Conservation (phyloP, 768 basidiomycete species). For the Phylloporus rhodoxanthus region DNA sequence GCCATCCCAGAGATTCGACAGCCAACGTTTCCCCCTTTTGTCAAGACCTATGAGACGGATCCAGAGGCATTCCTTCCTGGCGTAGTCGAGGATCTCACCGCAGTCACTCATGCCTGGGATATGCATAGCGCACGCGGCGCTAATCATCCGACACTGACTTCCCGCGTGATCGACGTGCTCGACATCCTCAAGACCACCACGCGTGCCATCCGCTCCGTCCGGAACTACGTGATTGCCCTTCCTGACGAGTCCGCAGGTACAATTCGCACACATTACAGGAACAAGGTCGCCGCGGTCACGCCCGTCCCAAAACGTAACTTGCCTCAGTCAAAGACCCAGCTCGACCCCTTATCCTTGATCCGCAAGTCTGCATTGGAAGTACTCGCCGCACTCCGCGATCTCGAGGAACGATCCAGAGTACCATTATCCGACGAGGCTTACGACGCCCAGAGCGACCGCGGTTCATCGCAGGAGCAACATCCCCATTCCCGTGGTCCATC, state of each 20-base stretch:
- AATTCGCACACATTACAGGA: conserved; percentile 53
- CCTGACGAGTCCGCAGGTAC: conserved; percentile 66
- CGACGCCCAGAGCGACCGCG: conserved; percentile 70
- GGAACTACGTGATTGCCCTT: conserved; percentile 77
- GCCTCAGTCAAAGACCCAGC: conserved; percentile 31
- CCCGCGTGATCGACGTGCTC: conserved; percentile 52
- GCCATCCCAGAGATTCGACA: conserved; percentile 41
- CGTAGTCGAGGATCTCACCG: conserved; percentile 67
- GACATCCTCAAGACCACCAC: conserved; percentile 73
- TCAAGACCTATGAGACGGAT: conserved; percentile 66
- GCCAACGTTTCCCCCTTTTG: conserved; percentile 45
- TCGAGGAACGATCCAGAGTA: conserved; percentile 75
- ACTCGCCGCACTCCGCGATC: conserved; percentile 65
- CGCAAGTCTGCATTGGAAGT: conserved; percentile 80
- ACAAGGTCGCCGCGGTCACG: conserved; percentile 35
- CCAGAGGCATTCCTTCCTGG: conserved; percentile 73
- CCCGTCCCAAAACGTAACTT: conserved; percentile 32
- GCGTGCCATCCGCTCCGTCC: conserved; percentile 70
- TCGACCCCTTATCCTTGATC: conserved; percentile 63
- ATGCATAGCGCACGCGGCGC: conserved; percentile 30
- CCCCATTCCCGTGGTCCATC: conserved; percentile 40
- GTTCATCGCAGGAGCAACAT: conserved; percentile 35
- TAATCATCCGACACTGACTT: conserved; percentile 6
- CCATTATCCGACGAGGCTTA: conserved; percentile 79
- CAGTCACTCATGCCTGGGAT: conserved; percentile 60